Conservation (phyloP, 192 early-diverging fungal genomes). For the Coemansia sp. region DNA sequence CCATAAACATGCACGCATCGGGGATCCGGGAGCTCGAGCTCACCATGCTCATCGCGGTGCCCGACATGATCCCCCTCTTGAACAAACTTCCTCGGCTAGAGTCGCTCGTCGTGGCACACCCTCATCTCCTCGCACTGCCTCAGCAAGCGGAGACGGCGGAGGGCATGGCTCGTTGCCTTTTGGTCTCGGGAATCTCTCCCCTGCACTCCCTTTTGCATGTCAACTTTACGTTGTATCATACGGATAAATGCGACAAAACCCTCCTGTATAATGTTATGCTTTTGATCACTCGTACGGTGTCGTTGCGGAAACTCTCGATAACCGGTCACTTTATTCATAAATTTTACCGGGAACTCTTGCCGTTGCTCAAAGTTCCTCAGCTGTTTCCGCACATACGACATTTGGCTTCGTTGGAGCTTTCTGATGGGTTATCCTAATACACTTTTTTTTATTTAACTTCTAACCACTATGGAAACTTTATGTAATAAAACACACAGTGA, state of each 20-base stretch:
- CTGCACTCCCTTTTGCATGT: conserved; percentile 18
- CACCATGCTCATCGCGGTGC: conserved; percentile 16
- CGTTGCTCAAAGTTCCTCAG: conserved; percentile 29
- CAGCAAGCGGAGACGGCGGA: conserved; percentile 19
- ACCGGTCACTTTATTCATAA: conserved; percentile 32
- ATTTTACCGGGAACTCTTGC: conserved; percentile 25
- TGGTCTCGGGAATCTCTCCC: conserved; percentile 21
- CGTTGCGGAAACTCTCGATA: conserved; percentile 30
- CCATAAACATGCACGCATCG: conserved; percentile 14
- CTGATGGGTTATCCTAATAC: too few species aligned
- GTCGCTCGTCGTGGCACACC: conserved; percentile 24
- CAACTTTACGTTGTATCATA: background rate
- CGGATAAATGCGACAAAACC: conserved; percentile 15
- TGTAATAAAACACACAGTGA: too few species aligned
- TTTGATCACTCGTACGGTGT: conserved; percentile 32
- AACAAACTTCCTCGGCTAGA: conserved; percentile 27
- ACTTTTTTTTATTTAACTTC: too few species aligned
- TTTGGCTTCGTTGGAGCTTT: conserved; percentile 19
- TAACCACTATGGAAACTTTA: too few species aligned
- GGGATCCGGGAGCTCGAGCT: conserved; percentile 16
- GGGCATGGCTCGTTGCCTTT: conserved; percentile 24
- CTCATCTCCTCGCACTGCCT: conserved; percentile 20
- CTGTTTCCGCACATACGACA: conserved; percentile 27
- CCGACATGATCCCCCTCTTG: conserved; percentile 19
- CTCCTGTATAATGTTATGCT: conserved; percentile 41